Base-by-base conservation (phyloP, 2,329 filamentous ascomycete genomes). In the Exophiala mesophila region DNA sequence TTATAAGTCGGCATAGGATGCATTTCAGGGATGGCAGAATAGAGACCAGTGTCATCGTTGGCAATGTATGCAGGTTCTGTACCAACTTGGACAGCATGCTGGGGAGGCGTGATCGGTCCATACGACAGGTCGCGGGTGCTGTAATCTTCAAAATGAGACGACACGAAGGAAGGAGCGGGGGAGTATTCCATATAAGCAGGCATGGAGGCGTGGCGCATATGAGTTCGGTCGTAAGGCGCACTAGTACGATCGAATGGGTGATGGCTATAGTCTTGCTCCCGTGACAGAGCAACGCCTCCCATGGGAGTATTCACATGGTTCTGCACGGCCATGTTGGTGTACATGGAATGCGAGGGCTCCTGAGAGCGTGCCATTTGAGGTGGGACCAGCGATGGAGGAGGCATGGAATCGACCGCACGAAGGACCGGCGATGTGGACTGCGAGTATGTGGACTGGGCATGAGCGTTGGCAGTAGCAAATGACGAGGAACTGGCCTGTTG, bases 401-500 rank as follows among this genome's bases (percentile, higher is more conserved):
- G 88, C 92, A 97, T 97, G 6, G 86, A 83, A 66, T 96, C 90
- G 69, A 92, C 85, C 44, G 85, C 82, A 63, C 88, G 82, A 77
- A 94, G 84, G 57, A 92, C 85, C 33, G 92, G 89, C 35, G 92
- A 95, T 30, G 83, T 83, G 49, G 85, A 82, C 66, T 94, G 88
- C 40, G 83, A 85, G 60, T 85, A 85, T 39, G 68, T 71, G 23
- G 23, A 26, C 12, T 26, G 23, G 56, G 73, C 70, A 59, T 71
- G 73, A 67, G 78, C 82, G 57, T 81, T 73, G 54, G 89, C 85
- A 52, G 85, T 86, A 67, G 80, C 88, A 76, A 96, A 97, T 2
- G 90, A 95, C 3, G 92, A 97, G 5, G 90, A 94, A 71, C 94
- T 97, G 66, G 89, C 90, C 76, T 97, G 92, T 69, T 98, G 92